These are phyloP conservation scores for Pochonia chlamydosporia DNA, from an alignment of 2,329 filamentous ascomycete genomes.

Conservation along the genomic window DNA sequence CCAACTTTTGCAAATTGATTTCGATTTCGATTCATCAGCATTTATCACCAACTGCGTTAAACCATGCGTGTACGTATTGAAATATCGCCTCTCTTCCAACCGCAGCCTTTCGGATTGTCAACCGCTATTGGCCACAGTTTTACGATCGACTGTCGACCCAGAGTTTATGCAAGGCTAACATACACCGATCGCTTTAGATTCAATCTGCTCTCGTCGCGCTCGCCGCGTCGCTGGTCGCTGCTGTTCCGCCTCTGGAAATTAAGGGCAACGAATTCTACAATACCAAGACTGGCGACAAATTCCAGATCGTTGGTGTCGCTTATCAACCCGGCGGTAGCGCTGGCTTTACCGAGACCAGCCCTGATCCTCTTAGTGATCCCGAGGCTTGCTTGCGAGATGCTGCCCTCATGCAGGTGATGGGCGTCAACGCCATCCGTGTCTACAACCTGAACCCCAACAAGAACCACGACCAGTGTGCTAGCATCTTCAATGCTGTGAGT, in stretches of 20 bases:
- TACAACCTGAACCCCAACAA: slow-evolving; percentile 62
- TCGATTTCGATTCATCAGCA: slow-evolving; percentile 2
- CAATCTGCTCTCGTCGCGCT: slow-evolving; percentile 45
- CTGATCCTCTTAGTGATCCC: slow-evolving; percentile 55
- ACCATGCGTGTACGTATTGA: slow-evolving; percentile 15
- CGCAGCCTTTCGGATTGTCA: not conserved
- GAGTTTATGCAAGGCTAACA: slow-evolving; percentile 6
- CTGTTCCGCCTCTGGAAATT: slow-evolving; percentile 52
- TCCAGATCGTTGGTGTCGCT: slow-evolving; percentile 62
- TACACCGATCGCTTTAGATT: slow-evolving; percentile 18
- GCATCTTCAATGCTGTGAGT: slow-evolving; percentile 57
- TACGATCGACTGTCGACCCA: not conserved
- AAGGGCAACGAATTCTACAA: slow-evolving; percentile 56
- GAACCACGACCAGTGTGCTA: slow-evolving; percentile 62
- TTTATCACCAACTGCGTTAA: not conserved
- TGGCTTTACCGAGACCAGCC: slow-evolving; percentile 47
- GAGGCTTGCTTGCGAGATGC: slow-evolving; percentile 58
- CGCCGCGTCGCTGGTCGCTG: slow-evolving; percentile 46
- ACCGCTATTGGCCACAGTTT: not conserved
- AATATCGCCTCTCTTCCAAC: not conserved
- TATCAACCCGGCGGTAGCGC: slow-evolving; percentile 64
- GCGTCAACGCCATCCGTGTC: slow-evolving; percentile 63
- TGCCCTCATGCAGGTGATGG: slow-evolving; percentile 58
- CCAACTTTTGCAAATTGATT: not conserved
- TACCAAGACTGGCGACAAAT: slow-evolving; percentile 49